A percentile compares a stretch with the other conserved stretches of the same genome.
Conservation (phyloP, 208 protist species). For the Trypanosoma vivax region DNA sequence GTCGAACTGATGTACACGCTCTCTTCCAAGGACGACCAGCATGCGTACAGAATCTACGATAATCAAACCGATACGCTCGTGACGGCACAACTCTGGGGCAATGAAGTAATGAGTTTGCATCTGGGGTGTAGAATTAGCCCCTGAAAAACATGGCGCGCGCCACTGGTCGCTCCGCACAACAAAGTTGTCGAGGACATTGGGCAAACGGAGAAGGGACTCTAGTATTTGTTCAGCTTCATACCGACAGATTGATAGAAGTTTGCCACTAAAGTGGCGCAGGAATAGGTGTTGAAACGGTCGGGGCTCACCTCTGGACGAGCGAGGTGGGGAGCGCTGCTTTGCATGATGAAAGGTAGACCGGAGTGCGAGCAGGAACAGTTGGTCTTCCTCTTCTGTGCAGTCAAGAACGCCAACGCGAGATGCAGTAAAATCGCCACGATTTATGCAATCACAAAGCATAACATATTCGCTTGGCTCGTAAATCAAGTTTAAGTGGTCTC, state of each 20-base stretch:
- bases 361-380: conserved; percentile 41
- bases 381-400: conserved; percentile 38
- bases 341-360: conserved; percentile 57
- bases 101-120: conserved; percentile 55
- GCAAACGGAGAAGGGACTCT: conserved; percentile 32
- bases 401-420: conserved; percentile 32
- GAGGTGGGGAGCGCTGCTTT: conserved; percentile 27
- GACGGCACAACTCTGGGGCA: conserved; percentile 51
- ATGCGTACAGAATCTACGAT: conserved; percentile 58
- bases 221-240: conserved; percentile 48
- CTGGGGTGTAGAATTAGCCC: background rate
- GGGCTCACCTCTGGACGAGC: background rate
- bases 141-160: background rate
- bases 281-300: conserved; percentile 6
- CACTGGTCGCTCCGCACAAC: conserved; percentile 27
- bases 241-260: conserved; percentile 57
- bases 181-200: conserved; percentile 51
- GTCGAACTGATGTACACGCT: conserved; percentile 30
- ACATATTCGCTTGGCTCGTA: conserved; percentile 47
- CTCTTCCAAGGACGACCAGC: conserved; percentile 61
- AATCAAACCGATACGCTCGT: conserved; percentile 50
- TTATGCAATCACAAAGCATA: conserved; percentile 54
- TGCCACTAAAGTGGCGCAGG: conserved; percentile 38
- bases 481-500: too few species aligned
- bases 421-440: conserved; percentile 40